These are phyloP conservation scores for Tolypocladium capitatum DNA, from an alignment of 2,329 filamentous ascomycete genomes.

Conservation along the genomic window DNA sequence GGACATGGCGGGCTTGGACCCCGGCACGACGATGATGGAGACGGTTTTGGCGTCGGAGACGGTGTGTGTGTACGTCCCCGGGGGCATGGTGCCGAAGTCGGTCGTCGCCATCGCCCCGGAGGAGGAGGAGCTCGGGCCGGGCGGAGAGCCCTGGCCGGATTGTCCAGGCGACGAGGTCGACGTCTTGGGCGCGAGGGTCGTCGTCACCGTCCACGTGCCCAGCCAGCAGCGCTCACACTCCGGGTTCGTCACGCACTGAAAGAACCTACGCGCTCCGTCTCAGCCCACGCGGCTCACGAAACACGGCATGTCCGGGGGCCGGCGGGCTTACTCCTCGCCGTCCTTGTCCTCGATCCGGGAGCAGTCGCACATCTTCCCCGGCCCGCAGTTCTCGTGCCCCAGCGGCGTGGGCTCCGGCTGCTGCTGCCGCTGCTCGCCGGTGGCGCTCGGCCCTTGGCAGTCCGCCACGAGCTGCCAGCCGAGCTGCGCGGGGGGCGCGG, in stretches of 20 bases:
- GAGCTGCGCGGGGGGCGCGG: neutral
- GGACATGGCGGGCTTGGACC: neutral
- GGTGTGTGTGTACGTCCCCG: slow-evolving; percentile 2
- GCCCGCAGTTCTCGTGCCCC: slow-evolving; percentile 5
- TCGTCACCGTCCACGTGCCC: neutral
- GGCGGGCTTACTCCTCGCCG: slow-evolving; percentile 13
- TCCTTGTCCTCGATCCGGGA: slow-evolving; percentile 13
- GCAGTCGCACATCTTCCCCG: slow-evolving; percentile 15
- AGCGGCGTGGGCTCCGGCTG: neutral
- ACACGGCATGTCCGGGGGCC: neutral
- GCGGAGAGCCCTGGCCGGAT: too few relatives aligned
- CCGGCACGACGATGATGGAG: slow-evolving; percentile 2
- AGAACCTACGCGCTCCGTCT: slow-evolving; percentile 11
- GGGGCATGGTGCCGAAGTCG: neutral
- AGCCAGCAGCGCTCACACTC: slow-evolving; percentile 14
- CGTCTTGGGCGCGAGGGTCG: neutral
- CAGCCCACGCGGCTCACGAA: neutral
- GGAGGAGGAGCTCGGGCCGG: too few relatives aligned
- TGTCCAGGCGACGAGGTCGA: neutral
- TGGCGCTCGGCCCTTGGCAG: too few relatives aligned
- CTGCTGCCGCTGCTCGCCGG: neutral
- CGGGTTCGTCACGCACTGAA: slow-evolving; percentile 21
- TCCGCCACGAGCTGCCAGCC: neutral
- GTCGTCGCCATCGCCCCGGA: neutral
- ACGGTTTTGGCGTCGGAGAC: slow-evolving; percentile 1